Evolutionary conservation across 1,139 yeast species (phyloP).

Genomic region (Ogataea hybrid): DNA sequence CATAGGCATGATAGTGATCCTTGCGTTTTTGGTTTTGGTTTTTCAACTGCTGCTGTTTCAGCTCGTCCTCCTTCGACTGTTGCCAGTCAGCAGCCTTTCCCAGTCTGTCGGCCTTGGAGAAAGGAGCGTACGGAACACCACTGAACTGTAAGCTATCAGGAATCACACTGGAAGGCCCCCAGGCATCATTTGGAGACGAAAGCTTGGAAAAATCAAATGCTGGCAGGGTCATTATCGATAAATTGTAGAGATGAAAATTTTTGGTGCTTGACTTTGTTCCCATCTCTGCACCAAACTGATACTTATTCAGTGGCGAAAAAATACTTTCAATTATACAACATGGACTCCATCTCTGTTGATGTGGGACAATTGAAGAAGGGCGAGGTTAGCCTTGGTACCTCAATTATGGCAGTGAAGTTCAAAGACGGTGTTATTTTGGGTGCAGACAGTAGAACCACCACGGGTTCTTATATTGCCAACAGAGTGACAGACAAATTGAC

Average conservation of each 20-base stretch:
- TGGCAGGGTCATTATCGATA: constrained; percentile 21
- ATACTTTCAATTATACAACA: constrained; percentile 27
- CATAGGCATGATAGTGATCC: constrained; percentile 66
- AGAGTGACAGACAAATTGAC: constrained; percentile 94
- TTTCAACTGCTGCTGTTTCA: constrained; percentile 23
- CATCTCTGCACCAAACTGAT: constrained; percentile 10
- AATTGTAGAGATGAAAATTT: constrained; percentile 7
- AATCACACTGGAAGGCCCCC: constrained; percentile 55
- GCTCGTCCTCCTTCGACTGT: constrained; percentile 45
- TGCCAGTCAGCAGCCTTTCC: constrained; percentile 69
- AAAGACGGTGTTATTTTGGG: constrained; percentile 94
- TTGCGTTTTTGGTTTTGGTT: constrained; percentile 42
- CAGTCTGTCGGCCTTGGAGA: constrained; percentile 60
- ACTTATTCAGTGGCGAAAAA: constrained; percentile 14
- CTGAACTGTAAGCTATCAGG: constrained; percentile 47
- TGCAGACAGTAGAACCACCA: constrained; percentile 94
- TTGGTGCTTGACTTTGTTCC: constrained; percentile 1
- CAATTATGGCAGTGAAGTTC: constrained; percentile 96
- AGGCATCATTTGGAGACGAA: constrained; percentile 37
- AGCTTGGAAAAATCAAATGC: constrained; percentile 28
- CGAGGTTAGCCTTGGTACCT: constrained; percentile 90
- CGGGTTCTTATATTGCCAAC: constrained; percentile 97
- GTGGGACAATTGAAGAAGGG: constrained; percentile 90
- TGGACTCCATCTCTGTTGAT: constrained; percentile 90
- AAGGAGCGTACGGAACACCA: constrained; percentile 68